phyloP scores from a whole-genome alignment of 1,284 basidiomycete genomes.

The Butyriboletus appendiculatus region DNA sequence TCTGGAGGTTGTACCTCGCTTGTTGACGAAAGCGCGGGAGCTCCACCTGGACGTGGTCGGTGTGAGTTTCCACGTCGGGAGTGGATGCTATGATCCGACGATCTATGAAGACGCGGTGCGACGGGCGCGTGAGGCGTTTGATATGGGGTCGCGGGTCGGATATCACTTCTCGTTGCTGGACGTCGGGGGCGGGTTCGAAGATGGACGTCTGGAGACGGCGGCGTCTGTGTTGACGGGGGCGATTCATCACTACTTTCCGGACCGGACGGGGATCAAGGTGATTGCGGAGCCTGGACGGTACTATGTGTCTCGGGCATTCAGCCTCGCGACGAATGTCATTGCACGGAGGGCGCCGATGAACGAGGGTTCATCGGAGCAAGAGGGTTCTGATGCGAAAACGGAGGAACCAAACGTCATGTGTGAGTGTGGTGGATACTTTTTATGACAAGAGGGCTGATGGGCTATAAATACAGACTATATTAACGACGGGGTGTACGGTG shows the following conservation, averaged over 20 bases:
- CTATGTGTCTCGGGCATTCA: constrained; percentile 93
- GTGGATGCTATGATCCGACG: constrained; percentile 91
- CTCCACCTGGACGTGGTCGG: constrained; percentile 89
- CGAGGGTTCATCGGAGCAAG: constrained; percentile 20
- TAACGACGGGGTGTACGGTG: constrained; percentile 97
- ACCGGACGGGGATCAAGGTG: constrained; percentile 72
- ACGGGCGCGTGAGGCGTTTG: constrained; percentile 84
- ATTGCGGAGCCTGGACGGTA: constrained; percentile 98
- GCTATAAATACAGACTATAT: constrained; percentile 75
- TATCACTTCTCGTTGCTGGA: constrained; percentile 88
- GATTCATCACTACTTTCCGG: constrained; percentile 86
- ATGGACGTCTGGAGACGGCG: constrained; percentile 83
- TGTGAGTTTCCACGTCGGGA: constrained; percentile 98
- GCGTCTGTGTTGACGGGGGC: constrained; percentile 74
- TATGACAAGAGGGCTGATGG: constrained; percentile 4
- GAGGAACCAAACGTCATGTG: constrained; percentile 79
- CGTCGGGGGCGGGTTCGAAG: constrained; percentile 96
- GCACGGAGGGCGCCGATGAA: constrained; percentile 72
- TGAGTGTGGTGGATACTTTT: constrained; percentile 43
- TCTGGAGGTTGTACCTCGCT: constrained; percentile 75
- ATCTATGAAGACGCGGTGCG: constrained; percentile 90
- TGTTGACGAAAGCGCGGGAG: constrained; percentile 81
- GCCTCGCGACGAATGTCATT: constrained; percentile 92
- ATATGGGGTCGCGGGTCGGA: constrained; percentile 83
- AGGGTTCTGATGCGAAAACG: constrained; percentile 24